Base-by-base conservation (phyloP, 176 grass and related monocot genomes). In the Tillandsia fasciculata region DNA sequence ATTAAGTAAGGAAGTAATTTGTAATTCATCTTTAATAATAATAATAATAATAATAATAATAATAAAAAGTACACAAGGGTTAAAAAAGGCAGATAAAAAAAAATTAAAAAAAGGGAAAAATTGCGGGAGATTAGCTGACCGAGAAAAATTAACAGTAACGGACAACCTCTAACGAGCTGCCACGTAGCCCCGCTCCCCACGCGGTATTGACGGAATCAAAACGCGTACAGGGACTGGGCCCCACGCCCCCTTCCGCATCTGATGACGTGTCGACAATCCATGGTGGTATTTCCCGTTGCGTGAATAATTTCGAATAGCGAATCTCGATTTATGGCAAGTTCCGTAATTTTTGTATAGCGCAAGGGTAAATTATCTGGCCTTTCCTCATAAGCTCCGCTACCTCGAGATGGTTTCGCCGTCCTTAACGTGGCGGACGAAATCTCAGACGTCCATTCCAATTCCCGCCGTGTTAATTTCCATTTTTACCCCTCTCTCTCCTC, bases 401-500 rank as follows among this genome's bases (percentile, higher is more conserved):
- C 49, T 73, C 71, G 33, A 26, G 71, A 33, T 47, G 9, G 67
- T 51, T 26, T 64, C 15, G 17, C 24, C 64, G 64, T 11, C 7
- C 20, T 68, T 56, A 54, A 47, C 22, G 12, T 51, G 8, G 66
- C 20, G 67, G 14, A 29, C 15, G 2, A 63, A 48, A 72, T 74
- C 69, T 24, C 3, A 13, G 48, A 64, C 81, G 76, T 84, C 18
- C 70, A 79, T 78, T 83, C 14, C 15, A 52, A 64, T 33, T 52
- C 50, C 50, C 0, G 51, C 50, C 1, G 26, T 15, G n/a, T 53
- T 18, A 8, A 18, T 22, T 20, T 49, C 70, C 27, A 2, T 22
- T 8, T 6, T n/a, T 53, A 9, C 47, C 14, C 58, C 51, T 28
- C 18, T 12, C 47, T 69, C 70, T 11, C 59, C 26, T 13, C 28